Percentiles rank a stretch among this genome's conserved stretches.
Evolutionary conservation across 73 alveolate species (phyloP).

Genomic region (Tetrahymena elliotti): DNA sequence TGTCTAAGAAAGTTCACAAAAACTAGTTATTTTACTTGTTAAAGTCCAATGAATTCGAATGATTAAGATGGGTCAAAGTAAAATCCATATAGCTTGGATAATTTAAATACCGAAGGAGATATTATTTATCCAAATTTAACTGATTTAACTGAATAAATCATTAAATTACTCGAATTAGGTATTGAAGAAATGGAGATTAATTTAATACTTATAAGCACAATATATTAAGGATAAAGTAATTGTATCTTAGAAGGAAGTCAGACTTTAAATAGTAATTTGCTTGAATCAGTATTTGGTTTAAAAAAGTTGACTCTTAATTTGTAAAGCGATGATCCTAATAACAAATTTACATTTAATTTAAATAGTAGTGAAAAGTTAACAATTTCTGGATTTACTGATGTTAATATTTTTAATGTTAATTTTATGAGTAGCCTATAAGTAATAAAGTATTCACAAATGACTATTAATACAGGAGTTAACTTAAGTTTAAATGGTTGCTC

Average conservation of each 20-base stretch:
- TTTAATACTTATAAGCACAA: not conserved
- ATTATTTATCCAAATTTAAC: not conserved
- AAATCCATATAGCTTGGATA: not conserved
- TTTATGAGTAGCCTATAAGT: not conserved
- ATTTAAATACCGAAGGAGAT: not conserved
- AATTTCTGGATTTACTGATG: not conserved
- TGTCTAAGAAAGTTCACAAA: not conserved
- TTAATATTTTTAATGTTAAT: not conserved
- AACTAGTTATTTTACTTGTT: not conserved
- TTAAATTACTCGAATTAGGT: not conserved
- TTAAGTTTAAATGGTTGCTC: not conserved
- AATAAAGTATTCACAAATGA: not conserved
- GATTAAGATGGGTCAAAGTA: not conserved
- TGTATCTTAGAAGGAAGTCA: not conserved
- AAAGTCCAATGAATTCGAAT: not conserved
- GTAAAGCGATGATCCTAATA: not conserved
- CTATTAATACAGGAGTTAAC: not conserved
- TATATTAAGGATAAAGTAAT: not conserved
- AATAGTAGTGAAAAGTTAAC: not conserved
- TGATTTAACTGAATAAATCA: not conserved
- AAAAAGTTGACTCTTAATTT: not conserved
- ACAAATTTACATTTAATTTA: not conserved
- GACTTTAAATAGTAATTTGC: not conserved
- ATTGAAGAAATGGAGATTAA: not conserved
- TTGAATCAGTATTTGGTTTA: not conserved